A percentile compares a stretch with the other conserved stretches of the same genome.
These are phyloP conservation scores for Kalanchoe fedtschenkoi DNA, from an alignment of 164 flowering plant genomes.

Conservation along the genomic window DNA sequence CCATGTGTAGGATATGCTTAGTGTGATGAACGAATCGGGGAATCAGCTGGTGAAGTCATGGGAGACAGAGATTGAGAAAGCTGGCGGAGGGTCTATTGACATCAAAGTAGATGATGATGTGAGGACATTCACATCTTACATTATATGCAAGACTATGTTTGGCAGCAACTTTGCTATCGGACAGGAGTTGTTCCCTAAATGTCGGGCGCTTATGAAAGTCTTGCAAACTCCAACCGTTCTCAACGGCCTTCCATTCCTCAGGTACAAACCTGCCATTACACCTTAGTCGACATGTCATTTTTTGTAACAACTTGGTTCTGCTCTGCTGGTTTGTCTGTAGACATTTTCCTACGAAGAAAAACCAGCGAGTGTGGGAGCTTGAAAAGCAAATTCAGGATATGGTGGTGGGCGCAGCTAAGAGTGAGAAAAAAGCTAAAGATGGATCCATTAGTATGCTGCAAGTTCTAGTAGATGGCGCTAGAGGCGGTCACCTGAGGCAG, in stretches of 20 bases:
- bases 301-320: not conserved
- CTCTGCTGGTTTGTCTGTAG: slow-evolving; percentile 6
- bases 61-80: slow-evolving; percentile 13
- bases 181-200: slow-evolving; percentile 16
- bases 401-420: slow-evolving; percentile 12
- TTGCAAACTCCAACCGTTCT: slow-evolving; percentile 11
- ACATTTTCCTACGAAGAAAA: slow-evolving; percentile 17
- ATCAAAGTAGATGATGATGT: slow-evolving; percentile 17
- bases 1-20: slow-evolving; percentile 16
- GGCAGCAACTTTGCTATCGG: slow-evolving; percentile 18
- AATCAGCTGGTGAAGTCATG: slow-evolving; percentile 13
- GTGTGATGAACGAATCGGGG: slow-evolving; percentile 15
- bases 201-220: slow-evolving; percentile 17
- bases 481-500: slow-evolving; percentile 2
- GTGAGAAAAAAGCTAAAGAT: slow-evolving; percentile 3
- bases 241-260: slow-evolving; percentile 16
- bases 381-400: slow-evolving; percentile 15
- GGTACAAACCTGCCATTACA: slow-evolving; percentile 6
- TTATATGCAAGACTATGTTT: slow-evolving; percentile 23
- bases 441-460: slow-evolving; percentile 5
- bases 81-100: slow-evolving; percentile 12
- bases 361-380: slow-evolving; percentile 17
- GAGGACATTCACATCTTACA: slow-evolving; percentile 19
- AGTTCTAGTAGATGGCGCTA: slow-evolving; percentile 7
- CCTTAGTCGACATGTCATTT: too few relatives aligned